A percentile compares a stretch with the other conserved stretches of the same genome.
phyloP scores from a whole-genome alignment of 495 filamentous ascomycete genomes.

The Cryomyces minteri region DNA sequence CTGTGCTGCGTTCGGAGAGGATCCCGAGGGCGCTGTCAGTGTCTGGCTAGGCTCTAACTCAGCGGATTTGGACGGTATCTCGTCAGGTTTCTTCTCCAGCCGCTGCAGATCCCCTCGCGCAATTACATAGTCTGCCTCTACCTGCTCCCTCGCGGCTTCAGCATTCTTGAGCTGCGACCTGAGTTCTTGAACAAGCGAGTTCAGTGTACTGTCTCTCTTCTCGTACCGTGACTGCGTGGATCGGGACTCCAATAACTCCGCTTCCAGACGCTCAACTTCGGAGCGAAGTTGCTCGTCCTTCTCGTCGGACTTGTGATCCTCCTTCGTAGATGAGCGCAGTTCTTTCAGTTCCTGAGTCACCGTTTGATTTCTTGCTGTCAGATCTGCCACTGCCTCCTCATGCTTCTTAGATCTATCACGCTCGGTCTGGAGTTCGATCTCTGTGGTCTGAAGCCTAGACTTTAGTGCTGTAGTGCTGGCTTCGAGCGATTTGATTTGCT shows the following conservation, averaged over 20 bases:
- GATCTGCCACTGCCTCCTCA: slow-evolving; percentile 38
- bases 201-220: slow-evolving; percentile 31
- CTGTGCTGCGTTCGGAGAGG: slow-evolving; percentile 1
- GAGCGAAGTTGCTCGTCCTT: slow-evolving; percentile 6
- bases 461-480: slow-evolving; percentile 13
- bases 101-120: neutral
- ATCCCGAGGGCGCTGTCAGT: neutral
- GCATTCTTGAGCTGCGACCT: slow-evolving; percentile 30
- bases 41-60: neutral
- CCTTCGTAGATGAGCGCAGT: neutral
- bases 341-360: slow-evolving; percentile 11
- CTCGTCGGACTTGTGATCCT: slow-evolving; percentile 4
- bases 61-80: neutral
- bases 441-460: slow-evolving; percentile 36
- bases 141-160: slow-evolving; percentile 17
- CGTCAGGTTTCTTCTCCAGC: neutral
- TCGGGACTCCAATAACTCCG: slow-evolving; percentile 14
- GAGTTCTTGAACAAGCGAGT: slow-evolving; percentile 32
- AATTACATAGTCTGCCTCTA: slow-evolving; percentile 1
- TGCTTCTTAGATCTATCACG: slow-evolving; percentile 23
- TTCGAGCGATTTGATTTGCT: slow-evolving; percentile 8
- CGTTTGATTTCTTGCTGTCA: slow-evolving; percentile 32
- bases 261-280: slow-evolving; percentile 8
- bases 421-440: slow-evolving; percentile 36
- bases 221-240: slow-evolving; percentile 28